Evolutionary conservation across 345 rosid genomes (phyloP).

Genomic region (Orychophragmus violaceus): DNA sequence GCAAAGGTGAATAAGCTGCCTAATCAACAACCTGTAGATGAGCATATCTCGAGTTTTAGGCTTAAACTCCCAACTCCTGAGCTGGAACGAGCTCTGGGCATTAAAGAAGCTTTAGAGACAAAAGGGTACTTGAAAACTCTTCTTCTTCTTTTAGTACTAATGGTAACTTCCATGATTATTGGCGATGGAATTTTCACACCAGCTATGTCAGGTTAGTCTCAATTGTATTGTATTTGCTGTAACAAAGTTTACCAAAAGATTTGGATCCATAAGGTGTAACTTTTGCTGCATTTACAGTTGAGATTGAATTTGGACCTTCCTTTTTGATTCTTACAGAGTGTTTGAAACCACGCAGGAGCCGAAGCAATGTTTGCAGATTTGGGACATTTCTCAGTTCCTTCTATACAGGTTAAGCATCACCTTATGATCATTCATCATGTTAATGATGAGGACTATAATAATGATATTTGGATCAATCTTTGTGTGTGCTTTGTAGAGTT

Average conservation of each 20-base stretch:
- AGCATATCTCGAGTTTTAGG: conserved; percentile 78
- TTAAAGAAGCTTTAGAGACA: conserved; percentile 75
- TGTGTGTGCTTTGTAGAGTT: too few relatives aligned
- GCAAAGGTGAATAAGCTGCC: conserved; percentile 87
- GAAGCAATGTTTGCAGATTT: conserved; percentile 99
- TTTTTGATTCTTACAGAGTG: conserved; percentile 6
- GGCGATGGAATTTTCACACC: conserved; percentile 98
- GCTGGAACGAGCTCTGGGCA: conserved; percentile 69
- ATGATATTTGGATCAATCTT: conserved; percentile 27
- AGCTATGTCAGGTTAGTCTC: conserved; percentile 74
- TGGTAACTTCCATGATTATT: conserved; percentile 97
- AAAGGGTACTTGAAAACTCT: conserved; percentile 66
- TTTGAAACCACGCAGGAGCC: conserved; percentile 52
- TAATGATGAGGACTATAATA: background rate
- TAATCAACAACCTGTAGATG: conserved; percentile 89
- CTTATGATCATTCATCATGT: background rate
- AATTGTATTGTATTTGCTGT: background rate
- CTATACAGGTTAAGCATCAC: conserved; percentile 62
- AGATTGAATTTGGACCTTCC: background rate
- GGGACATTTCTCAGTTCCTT: conserved; percentile 84
- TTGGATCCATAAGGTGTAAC: background rate
- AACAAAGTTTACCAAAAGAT: background rate
- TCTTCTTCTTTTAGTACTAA: conserved; percentile 71
- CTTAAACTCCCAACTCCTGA: conserved; percentile 95
- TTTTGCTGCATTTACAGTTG: background rate